Evolutionary conservation across 345 rosid genomes (phyloP).

Genomic region (Iberis pinnata): DNA sequence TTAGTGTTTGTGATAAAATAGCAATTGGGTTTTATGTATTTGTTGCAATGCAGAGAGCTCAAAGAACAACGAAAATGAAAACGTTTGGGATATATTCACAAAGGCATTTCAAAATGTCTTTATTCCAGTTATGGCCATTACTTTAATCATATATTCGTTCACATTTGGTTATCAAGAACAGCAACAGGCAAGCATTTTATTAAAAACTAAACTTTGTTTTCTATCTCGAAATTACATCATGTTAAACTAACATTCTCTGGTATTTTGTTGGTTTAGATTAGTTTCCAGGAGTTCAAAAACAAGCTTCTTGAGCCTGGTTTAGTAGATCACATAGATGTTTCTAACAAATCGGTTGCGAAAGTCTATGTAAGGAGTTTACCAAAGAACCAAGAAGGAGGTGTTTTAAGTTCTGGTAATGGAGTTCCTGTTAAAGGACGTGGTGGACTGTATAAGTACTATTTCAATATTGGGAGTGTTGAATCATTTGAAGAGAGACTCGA

Average conservation of each 20-base stretch:
- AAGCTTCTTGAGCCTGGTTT: slow-evolving; percentile 85
- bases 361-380: slow-evolving; percentile 60
- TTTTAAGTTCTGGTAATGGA: slow-evolving; percentile 39
- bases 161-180: slow-evolving; percentile 43
- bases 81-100: slow-evolving; percentile 38
- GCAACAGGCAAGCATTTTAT: slow-evolving; percentile 49
- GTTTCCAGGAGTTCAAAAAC: slow-evolving; percentile 95
- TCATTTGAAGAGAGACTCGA: slow-evolving; percentile 89
- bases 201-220: neutral
- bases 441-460: slow-evolving; percentile 68
- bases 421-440: slow-evolving; percentile 42
- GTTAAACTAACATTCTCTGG: neutral
- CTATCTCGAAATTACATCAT: neutral
- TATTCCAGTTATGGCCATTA: slow-evolving; percentile 47
- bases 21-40: neutral
- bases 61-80: slow-evolving; percentile 45
- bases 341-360: slow-evolving; percentile 85
- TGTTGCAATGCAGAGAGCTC: slow-evolving; percentile 59
- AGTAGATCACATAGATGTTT: slow-evolving; percentile 85
- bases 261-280: slow-evolving; percentile 50
- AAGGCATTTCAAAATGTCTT: slow-evolving; percentile 45
- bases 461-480: slow-evolving; percentile 81
- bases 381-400: slow-evolving; percentile 36
- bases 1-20: too few relatives aligned
- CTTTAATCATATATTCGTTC: slow-evolving; percentile 39